Evolutionary conservation across 139 green algal species (phyloP).

Genomic region (Astrephomene gubernaculifera): DNA sequence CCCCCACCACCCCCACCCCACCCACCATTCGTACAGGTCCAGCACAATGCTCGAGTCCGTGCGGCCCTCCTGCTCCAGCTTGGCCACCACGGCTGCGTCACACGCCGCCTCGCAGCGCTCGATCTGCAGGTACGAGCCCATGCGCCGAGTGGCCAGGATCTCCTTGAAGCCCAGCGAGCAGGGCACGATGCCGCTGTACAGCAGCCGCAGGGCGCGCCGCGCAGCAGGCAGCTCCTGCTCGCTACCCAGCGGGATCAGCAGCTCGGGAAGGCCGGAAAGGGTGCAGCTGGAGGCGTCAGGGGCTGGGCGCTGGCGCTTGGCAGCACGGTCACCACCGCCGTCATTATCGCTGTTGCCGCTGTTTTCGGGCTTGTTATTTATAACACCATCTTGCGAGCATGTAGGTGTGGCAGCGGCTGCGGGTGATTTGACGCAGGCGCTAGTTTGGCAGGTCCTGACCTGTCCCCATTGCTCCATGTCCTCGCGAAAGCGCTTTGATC

Average conservation of each 20-base stretch:
- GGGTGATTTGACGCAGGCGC: not conserved
- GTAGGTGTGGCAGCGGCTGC: not conserved
- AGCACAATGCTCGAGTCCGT: not conserved
- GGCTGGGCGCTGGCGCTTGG: not conserved
- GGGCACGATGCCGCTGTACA: not conserved
- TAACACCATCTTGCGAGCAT: not conserved
- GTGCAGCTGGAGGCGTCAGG: not conserved
- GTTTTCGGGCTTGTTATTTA: not conserved
- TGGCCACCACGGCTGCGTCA: not conserved
- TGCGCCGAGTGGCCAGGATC: not conserved
- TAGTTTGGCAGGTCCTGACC: not conserved
- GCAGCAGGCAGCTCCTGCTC: not conserved
- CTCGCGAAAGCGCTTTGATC: constrained; percentile 3
- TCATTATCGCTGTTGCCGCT: not conserved
- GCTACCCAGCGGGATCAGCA: not conserved
- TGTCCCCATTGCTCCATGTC: constrained; percentile 11
- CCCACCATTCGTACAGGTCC: not conserved
- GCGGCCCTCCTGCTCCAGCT: not conserved
- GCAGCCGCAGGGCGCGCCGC: not conserved
- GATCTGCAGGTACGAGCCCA: not conserved
- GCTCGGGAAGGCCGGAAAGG: not conserved
- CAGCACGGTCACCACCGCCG: not conserved
- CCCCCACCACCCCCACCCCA: not conserved
- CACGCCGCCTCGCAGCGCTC: not conserved
- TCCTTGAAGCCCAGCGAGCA: constrained; percentile 2